phyloP scores from a whole-genome alignment of 768 basidiomycete genomes.

The Rhizopogon vinicolor region DNA sequence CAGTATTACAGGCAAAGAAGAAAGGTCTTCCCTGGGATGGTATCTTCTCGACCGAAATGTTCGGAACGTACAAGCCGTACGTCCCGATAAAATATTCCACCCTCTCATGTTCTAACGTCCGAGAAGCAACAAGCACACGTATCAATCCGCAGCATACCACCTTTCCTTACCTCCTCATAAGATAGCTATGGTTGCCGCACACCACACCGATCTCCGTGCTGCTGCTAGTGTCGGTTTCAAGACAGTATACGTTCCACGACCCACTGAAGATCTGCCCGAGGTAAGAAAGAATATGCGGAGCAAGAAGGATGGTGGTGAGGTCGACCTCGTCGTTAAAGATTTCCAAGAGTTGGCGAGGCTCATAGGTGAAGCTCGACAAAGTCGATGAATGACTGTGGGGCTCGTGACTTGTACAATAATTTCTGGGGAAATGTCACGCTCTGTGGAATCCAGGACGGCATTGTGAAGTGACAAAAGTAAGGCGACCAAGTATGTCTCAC shows the following conservation, averaged over 20 bases:
- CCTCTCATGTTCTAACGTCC: background rate
- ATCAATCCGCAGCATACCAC: constrained; percentile 44
- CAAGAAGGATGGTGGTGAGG: constrained; percentile 52
- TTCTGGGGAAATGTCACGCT: background rate
- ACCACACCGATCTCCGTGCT: constrained; percentile 50
- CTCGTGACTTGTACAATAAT: background rate
- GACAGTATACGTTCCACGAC: constrained; percentile 54
- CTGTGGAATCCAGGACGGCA: too few relatives aligned
- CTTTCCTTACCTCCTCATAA: constrained; percentile 40
- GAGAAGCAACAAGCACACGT: constrained; percentile 39
- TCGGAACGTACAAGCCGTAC: constrained; percentile 63
- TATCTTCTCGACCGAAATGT: constrained; percentile 56
- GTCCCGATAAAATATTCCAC: constrained; percentile 12
- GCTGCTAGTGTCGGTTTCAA: constrained; percentile 50
- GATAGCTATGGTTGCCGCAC: constrained; percentile 64
- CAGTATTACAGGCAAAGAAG: constrained; percentile 46
- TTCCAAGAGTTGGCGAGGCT: constrained; percentile 44
- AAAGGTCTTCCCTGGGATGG: constrained; percentile 61
- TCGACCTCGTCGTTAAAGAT: constrained; percentile 51
- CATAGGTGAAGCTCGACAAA: constrained; percentile 10
- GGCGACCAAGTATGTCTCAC: too few relatives aligned
- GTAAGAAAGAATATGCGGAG: constrained; percentile 28
- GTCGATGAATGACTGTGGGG: background rate
- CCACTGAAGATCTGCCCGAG: constrained; percentile 36
- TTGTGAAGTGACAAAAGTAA: too few relatives aligned